Percentiles rank a stretch among this genome's conserved stretches.
phyloP scores from a whole-genome alignment of 2,329 filamentous ascomycete species.

The Didymella arachidicola region DNA sequence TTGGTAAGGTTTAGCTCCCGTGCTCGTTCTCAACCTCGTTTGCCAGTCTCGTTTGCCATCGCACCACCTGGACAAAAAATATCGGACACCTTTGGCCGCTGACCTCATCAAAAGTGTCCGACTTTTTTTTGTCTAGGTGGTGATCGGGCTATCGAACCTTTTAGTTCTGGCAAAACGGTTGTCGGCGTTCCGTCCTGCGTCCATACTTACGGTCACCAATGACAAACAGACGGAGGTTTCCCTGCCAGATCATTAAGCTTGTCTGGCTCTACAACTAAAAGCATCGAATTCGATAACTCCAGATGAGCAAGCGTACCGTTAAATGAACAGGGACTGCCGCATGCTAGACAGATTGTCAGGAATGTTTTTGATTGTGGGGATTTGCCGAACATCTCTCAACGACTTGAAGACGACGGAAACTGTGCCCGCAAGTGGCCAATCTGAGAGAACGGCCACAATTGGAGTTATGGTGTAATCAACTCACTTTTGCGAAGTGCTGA shows the following conservation, averaged over 20 bases:
- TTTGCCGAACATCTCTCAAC: neutral
- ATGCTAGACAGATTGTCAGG: slow-evolving; percentile 5
- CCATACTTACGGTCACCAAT: slow-evolving; percentile 7
- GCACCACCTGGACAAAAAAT: too few relatives aligned
- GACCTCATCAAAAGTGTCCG: too few relatives aligned
- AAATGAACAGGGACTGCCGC: slow-evolving; percentile 5
- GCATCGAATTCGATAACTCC: slow-evolving; percentile 6
- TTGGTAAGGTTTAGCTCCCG: slow-evolving; percentile 15
- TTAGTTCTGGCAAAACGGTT: slow-evolving; percentile 4
- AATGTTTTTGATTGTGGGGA: neutral
- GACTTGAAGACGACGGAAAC: neutral
- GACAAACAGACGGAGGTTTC: slow-evolving; percentile 2
- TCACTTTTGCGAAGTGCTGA: slow-evolving; percentile 4
- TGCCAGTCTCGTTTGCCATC: neutral
- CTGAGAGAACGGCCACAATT: neutral
- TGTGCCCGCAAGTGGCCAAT: neutral
- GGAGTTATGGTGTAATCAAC: slow-evolving; percentile 1
- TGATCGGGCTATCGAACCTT: slow-evolving; percentile 6
- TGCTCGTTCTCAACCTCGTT: slow-evolving; percentile 1
- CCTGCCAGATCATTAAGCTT: neutral
- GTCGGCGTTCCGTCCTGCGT: neutral
- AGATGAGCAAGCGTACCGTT: slow-evolving; percentile 16
- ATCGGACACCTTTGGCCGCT: too few relatives aligned
- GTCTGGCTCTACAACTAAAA: slow-evolving; percentile 1
- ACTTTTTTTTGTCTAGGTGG: too few relatives aligned